Base-by-base conservation (phyloP, 2,329 filamentous ascomycete genomes). In the Apiospora sp. region DNA sequence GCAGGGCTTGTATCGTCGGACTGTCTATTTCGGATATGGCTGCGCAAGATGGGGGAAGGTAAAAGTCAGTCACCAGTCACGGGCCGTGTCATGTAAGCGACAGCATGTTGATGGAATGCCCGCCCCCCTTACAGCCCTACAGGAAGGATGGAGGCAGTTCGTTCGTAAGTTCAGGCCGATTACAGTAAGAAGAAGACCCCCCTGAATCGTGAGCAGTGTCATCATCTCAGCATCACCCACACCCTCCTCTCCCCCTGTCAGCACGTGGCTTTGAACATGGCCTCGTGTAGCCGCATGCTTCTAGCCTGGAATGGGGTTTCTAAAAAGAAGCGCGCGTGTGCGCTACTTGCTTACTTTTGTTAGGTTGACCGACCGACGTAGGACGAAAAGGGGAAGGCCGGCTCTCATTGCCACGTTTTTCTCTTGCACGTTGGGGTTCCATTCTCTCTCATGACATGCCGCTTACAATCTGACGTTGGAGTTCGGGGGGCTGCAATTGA, bases 181-280 rank as follows among this genome's bases (percentile, higher is more conserved):
- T 41, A 64, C 58, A 64, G 58, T 64, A 64, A 64, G 58, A 61
- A 30, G 27, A 30, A 13, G 22, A 30, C 54, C 58, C 34, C 58
- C 34, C 58, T 27, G n/a, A 51, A 10, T n/a, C 22, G 22, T 30
- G n/a, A 51, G n/a, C 8, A 22, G 22, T 3, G 7, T n/a, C 49
- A 7, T 41, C 13, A n/a, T 64, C 30, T 64, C 58, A 41, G 58
- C 58, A 41, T 10, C 34, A 41, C 58, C 30, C 58, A n/a, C 49
- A 24, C n/a, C 8, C n/a, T 13, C 8, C 46, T 49, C 22, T 16
- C 22, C 46, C 46, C 46, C 46, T 49, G 49, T 51, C 49, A 51
- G 58, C 58, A 64, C 58, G 58, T 64, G 58, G 58, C 30, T 41
- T 64, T n/a, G 46, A 10, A 13, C 3, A n/a, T n/a, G 16, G 58